These are phyloP conservation scores for Aspergillus neotritici DNA, from an alignment of 2,329 filamentous ascomycete genomes.

Conservation along the genomic window DNA sequence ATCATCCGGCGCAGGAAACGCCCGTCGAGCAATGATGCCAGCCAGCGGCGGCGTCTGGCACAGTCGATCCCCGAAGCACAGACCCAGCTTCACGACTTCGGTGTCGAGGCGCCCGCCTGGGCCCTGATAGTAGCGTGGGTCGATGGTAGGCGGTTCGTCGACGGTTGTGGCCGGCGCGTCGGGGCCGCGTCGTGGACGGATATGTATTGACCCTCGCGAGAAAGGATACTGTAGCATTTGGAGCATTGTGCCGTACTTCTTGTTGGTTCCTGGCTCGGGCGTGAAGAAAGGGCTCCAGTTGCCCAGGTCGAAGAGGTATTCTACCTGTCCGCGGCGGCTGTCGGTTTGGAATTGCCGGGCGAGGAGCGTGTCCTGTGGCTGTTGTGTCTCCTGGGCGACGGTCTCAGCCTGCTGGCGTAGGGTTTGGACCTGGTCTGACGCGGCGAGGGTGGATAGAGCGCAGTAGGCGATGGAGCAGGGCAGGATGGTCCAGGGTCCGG, in stretches of 20 bases:
- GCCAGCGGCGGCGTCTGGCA: too few species aligned
- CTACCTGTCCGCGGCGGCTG: constrained; percentile 40
- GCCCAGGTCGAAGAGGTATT: constrained; percentile 47
- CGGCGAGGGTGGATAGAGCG: constrained; percentile 9
- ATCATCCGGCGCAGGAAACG: too few species aligned
- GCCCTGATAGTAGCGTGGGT: too few species aligned
- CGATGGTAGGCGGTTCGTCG: too few species aligned
- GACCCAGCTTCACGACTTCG: too few species aligned
- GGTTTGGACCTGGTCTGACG: background rate
- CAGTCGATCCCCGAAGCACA: too few species aligned
- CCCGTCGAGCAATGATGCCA: too few species aligned
- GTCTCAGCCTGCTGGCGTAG: constrained; percentile 2
- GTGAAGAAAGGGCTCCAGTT: constrained; percentile 43
- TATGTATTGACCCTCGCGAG: constrained; percentile 18
- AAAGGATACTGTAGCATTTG: constrained; percentile 18
- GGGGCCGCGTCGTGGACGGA: background rate
- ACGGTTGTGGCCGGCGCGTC: too few species aligned
- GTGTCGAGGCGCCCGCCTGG: too few species aligned
- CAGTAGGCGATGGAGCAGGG: constrained; percentile 20
- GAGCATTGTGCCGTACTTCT: constrained; percentile 10
- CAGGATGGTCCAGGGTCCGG: constrained; percentile 16
- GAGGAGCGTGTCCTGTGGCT: constrained; percentile 8
- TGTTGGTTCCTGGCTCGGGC: constrained; percentile 18
- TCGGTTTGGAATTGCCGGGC: constrained; percentile 9
- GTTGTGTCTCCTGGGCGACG: constrained; percentile 4